Conservation (phyloP, 768 basidiomycete genomes). For the Macrolepiota dolichaula region DNA sequence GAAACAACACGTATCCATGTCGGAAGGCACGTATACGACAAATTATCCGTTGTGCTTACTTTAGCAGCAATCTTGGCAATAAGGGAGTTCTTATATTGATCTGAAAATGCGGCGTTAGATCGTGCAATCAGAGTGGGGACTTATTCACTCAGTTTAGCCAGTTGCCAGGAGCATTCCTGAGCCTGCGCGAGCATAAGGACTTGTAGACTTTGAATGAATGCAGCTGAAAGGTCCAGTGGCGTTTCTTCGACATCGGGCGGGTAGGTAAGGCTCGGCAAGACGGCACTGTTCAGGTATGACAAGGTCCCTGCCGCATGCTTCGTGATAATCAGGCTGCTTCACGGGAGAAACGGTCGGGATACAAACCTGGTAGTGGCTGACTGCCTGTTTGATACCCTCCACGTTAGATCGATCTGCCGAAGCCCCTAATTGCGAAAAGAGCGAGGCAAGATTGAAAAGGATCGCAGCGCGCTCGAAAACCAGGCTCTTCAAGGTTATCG, state of each 20-base stretch:
- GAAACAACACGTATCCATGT: conserved; percentile 17
- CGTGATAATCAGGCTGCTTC: conserved; percentile 5
- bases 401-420: conserved; percentile 63
- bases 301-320: conserved; percentile 72
- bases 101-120: conserved; percentile 23
- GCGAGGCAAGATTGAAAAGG: conserved; percentile 82
- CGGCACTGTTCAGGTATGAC: conserved; percentile 53
- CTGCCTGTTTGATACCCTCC: conserved; percentile 85
- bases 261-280: conserved; percentile 47
- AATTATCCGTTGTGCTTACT: conserved; percentile 30
- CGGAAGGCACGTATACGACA: background rate
- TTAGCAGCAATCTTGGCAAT: conserved; percentile 81
- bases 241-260: conserved; percentile 48
- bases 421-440: conserved; percentile 80
- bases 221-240: conserved; percentile 62
- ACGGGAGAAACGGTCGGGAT: background rate
- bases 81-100: conserved; percentile 75
- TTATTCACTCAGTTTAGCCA: conserved; percentile 73
- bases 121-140: background rate
- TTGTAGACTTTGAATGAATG: conserved; percentile 62
- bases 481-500: conserved; percentile 69
- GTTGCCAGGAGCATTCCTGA: conserved; percentile 96
- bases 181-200: conserved; percentile 88
- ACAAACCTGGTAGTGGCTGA: conserved; percentile 74
- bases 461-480: conserved; percentile 76